A percentile compares a stretch with the other conserved stretches of the same genome.
phyloP scores from a whole-genome alignment of 2,329 filamentous ascomycete species.

The Aspergillus fructus region DNA sequence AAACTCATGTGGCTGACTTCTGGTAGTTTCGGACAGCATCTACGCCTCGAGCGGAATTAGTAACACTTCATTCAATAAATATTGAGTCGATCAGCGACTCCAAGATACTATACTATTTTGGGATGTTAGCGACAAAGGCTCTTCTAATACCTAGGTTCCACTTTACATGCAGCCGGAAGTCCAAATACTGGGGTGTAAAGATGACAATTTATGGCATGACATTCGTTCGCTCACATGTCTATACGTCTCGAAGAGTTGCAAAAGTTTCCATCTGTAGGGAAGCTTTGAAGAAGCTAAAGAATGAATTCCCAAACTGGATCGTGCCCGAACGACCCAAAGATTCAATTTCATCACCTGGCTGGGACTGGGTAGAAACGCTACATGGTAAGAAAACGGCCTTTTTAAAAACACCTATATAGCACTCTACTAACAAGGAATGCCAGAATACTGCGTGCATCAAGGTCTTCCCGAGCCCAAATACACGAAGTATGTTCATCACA shows the following conservation, averaged over 20 bases:
- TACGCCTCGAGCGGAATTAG: background rate
- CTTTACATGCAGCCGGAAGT: slow-evolving; percentile 16
- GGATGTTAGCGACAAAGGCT: slow-evolving; percentile 27
- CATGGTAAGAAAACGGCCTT: slow-evolving; percentile 20
- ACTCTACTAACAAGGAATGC: background rate
- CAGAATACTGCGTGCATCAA: slow-evolving; percentile 27
- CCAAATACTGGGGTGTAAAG: slow-evolving; percentile 24
- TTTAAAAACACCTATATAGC: background rate
- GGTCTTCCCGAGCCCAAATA: slow-evolving; percentile 18
- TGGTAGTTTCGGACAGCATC: background rate
- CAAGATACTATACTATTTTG: slow-evolving; percentile 33
- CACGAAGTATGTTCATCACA: slow-evolving; percentile 23
- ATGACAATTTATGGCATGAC: slow-evolving; percentile 33
- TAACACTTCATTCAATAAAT: slow-evolving; percentile 2
- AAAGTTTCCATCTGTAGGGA: slow-evolving; percentile 28
- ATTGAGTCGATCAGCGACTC: slow-evolving; percentile 16
- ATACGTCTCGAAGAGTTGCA: slow-evolving; percentile 17
- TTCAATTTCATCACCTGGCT: slow-evolving; percentile 13
- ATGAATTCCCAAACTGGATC: slow-evolving; percentile 25
- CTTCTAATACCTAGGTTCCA: slow-evolving; percentile 26
- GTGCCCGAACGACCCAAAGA: slow-evolving; percentile 28
- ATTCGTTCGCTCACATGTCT: slow-evolving; percentile 14
- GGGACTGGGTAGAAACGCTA: slow-evolving; percentile 32
- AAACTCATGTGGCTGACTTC: background rate
- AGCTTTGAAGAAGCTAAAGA: slow-evolving; percentile 26